Conservation (phyloP, 148 eudicot genomes). For the Diospyros lotus region DNA sequence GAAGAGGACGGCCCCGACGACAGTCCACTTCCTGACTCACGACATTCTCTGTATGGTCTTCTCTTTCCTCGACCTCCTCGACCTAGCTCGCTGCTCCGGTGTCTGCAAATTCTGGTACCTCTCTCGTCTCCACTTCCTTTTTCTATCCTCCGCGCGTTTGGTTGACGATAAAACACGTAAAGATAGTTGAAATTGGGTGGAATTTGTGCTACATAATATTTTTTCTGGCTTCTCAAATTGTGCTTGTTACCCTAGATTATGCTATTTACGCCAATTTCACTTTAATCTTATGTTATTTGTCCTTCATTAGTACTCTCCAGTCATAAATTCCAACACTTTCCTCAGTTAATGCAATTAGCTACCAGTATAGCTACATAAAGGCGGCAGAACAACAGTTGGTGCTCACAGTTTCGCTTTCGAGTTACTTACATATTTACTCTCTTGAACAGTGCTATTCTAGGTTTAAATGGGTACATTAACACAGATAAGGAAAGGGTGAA, state of each 20-base stretch:
- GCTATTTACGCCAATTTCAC: background rate
- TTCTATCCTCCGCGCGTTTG: background rate
- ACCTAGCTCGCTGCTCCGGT: conserved; percentile 66
- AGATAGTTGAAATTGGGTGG: background rate
- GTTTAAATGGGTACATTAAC: too few relatives aligned
- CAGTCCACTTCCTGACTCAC: conserved; percentile 30
- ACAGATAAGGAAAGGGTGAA: too few relatives aligned
- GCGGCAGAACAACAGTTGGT: too few relatives aligned
- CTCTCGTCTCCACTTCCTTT: background rate
- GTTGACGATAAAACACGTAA: background rate
- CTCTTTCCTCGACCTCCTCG: conserved; percentile 58
- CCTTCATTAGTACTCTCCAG: too few relatives aligned
- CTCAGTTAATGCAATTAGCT: too few relatives aligned
- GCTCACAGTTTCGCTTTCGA: too few relatives aligned
- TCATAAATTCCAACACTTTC: too few relatives aligned
- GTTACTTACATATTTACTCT: too few relatives aligned
- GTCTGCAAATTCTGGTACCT: conserved; percentile 76
- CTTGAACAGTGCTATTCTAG: too few relatives aligned
- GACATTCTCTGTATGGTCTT: conserved; percentile 54
- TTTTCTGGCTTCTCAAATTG: too few relatives aligned
- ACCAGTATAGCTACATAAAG: too few relatives aligned
- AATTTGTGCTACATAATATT: too few relatives aligned
- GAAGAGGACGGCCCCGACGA: conserved; percentile 21
- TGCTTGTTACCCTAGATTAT: background rate
- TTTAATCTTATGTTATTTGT: background rate